phyloP scores from a whole-genome alignment of 495 filamentous ascomycete genomes.

The Aspergillus olivimuriae region DNA sequence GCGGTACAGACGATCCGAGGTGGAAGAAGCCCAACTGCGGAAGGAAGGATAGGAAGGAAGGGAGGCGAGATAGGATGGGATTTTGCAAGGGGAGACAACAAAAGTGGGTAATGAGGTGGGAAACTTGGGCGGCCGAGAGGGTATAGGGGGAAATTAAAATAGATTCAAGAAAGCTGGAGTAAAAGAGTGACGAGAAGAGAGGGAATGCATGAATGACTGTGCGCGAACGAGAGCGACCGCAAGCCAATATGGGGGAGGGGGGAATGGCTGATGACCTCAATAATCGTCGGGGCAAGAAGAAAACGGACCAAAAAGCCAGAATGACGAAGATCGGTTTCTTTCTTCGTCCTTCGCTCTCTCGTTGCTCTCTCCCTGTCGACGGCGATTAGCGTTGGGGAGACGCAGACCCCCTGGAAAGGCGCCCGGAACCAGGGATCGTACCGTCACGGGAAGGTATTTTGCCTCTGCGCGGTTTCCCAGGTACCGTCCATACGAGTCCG shows the following conservation, averaged over 20 bases:
- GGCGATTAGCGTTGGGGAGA: no score
- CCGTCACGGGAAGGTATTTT: background rate
- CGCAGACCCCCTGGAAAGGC: constrained; percentile 13
- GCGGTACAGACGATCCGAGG: constrained; percentile 6
- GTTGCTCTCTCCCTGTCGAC: no score
- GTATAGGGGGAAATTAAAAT: constrained; percentile 10
- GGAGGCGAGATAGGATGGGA: constrained; percentile 8
- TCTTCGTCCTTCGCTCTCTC: background rate
- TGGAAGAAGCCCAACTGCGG: no score
- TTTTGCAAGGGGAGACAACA: constrained; percentile 5
- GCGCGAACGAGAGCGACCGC: background rate
- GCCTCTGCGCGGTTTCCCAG: no score
- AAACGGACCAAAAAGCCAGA: constrained; percentile 2
- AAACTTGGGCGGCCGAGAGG: constrained; percentile 10
- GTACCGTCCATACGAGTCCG: no score
- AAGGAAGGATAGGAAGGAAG: constrained; percentile 4
- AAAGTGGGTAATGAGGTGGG: constrained; percentile 3
- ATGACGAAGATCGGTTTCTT: constrained; percentile 2
- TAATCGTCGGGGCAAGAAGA: constrained; percentile 6
- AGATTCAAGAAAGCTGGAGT: constrained; percentile 5
- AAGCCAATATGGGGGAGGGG: constrained; percentile 10
- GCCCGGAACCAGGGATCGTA: constrained; percentile 15
- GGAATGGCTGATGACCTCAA: constrained; percentile 11
- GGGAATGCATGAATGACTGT: background rate
- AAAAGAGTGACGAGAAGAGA: constrained; percentile 6